Base-by-base conservation (phyloP, 768 basidiomycete genomes). In the Sarcodon aspratus region DNA sequence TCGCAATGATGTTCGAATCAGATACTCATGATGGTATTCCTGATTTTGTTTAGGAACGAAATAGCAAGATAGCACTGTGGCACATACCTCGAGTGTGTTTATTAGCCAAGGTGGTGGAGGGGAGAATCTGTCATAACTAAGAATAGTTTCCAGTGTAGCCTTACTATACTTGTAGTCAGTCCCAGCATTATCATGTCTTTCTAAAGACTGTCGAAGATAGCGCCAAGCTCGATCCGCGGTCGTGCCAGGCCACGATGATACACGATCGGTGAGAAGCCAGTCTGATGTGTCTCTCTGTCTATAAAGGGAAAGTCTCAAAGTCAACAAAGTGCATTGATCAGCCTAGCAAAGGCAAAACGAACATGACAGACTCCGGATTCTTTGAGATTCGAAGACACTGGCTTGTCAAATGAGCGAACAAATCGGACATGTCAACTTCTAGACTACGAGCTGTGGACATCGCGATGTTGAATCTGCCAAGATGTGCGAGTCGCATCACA, bases 101-200 rank as follows among this genome's bases (percentile, higher is more conserved):
- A 86, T 71, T 37, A 99, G 70, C 92, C 92, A 97, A 7, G 80
- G 79, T 9, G 95, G 94, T 40, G 90, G 75, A 37, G 75, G 68
- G 36, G 67, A 62, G 18, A 74, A 63, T 55, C 75, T 69, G 54
- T 89, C 85, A 48, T 76, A 64, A 33, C 76, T 77, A 53, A 94
- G 65, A 15, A 94, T 77, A 7, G 80, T 82, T 61, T 94, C 87
- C 44, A 93, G 68, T 11, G 79, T 76, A 18, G 79, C 75, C 58
- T 89, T 87, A 44, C 76, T 75, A 61, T 96, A 95, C 50, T 73
- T 73, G 65, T 75, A 82, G 59, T 90, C 81, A 11, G 79, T 87
- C 46, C 79, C 75, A 15, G 69, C 57, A 9, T 70, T 70, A 60
- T 99, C 95, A 56, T 96, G 78, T 44, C 82, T 78, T 49, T 82